Evolutionary conservation across 176 grass and related monocot genomes (phyloP).

Genomic region (Themeda triandra): DNA sequence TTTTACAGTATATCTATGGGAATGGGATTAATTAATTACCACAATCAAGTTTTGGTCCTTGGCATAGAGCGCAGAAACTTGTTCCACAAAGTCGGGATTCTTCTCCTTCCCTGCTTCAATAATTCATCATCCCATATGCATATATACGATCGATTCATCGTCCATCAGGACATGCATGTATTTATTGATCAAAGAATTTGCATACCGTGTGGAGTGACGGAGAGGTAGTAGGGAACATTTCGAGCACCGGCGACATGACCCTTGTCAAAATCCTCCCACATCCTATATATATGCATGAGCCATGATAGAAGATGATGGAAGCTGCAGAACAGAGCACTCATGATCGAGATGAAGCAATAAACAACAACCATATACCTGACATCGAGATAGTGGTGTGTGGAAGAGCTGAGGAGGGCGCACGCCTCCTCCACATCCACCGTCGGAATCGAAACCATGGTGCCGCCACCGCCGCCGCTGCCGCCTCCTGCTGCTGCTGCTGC

Average conservation of each 20-base stretch:
- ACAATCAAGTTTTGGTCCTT: constrained; percentile 17
- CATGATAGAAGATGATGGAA: no score
- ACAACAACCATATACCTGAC: neutral
- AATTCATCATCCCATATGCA: no score
- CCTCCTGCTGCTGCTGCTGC: no score
- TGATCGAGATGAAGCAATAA: no score
- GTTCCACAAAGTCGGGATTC: constrained; percentile 26
- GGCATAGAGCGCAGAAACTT: constrained; percentile 28
- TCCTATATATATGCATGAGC: no score
- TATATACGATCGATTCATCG: no score
- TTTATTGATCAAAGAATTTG: no score
- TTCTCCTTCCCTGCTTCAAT: constrained; percentile 19
- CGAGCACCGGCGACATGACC: constrained; percentile 29
- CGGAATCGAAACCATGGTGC: no score
- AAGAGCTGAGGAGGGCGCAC: constrained; percentile 27
- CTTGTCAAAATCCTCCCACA: constrained; percentile 44
- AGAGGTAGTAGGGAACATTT: constrained; percentile 44
- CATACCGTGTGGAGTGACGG: constrained; percentile 23
- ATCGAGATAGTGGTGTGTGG: constrained; percentile 28
- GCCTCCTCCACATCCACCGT: neutral
- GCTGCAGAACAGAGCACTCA: no score
- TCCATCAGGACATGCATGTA: no score
- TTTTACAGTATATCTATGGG: no score
- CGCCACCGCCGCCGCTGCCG: no score
- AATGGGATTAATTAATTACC: neutral